Conservation (phyloP, 2,329 filamentous ascomycete genomes). For the Stemphylium beticola region DNA sequence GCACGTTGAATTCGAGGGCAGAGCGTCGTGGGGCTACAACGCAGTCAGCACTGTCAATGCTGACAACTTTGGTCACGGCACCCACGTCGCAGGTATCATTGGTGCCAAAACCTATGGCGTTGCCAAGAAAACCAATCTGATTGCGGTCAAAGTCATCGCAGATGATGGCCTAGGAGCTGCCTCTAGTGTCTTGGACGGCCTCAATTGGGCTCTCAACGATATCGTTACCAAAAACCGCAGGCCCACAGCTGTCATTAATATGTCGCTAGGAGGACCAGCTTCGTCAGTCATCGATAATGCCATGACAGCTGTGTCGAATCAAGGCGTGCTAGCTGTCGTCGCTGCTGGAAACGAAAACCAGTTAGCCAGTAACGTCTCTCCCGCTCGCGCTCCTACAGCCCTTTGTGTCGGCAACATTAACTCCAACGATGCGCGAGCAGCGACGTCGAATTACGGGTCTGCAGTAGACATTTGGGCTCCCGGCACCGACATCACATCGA, state of each 20-base stretch:
- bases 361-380: slow-evolving; percentile 36
- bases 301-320: slow-evolving; percentile 34
- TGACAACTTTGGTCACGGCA: slow-evolving; percentile 42
- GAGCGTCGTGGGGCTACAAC: slow-evolving; percentile 40
- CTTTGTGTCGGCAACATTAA: slow-evolving; percentile 47
- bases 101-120: slow-evolving; percentile 41
- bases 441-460: slow-evolving; percentile 45
- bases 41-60: slow-evolving; percentile 25
- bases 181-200: slow-evolving; percentile 35
- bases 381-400: slow-evolving; percentile 41
- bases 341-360: slow-evolving; percentile 46
- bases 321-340: slow-evolving; percentile 44
- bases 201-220: slow-evolving; percentile 44
- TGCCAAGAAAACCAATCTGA: slow-evolving; percentile 40
- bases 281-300: slow-evolving; percentile 40
- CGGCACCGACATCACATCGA: slow-evolving; percentile 49
- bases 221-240: slow-evolving; percentile 34
- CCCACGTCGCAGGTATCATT: slow-evolving; percentile 41
- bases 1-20: slow-evolving; percentile 52
- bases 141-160: slow-evolving; percentile 47
- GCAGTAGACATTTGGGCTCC: slow-evolving; percentile 49
- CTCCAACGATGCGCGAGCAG: slow-evolving; percentile 26
- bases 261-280: slow-evolving; percentile 44
- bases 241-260: slow-evolving; percentile 44
- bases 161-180: slow-evolving; percentile 10